Base-by-base conservation (phyloP, 2,329 filamentous ascomycete genomes). In the Aureobasidium uvarum region DNA sequence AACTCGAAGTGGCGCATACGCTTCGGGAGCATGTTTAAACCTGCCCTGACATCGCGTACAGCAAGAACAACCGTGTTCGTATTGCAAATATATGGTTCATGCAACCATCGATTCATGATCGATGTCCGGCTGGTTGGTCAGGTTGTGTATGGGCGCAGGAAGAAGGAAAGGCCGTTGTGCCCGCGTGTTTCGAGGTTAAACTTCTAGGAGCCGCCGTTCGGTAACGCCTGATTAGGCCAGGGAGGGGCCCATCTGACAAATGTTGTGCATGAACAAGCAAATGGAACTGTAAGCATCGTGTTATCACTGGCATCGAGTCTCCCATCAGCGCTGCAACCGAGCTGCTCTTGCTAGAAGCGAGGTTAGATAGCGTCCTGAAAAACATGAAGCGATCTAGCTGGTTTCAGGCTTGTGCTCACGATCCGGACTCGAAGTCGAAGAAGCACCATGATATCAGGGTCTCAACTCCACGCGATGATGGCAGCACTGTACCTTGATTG, bases 191-290 rank as follows among this genome's bases (percentile, higher is more conserved):
- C 55, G 41, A 38, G 23, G 39, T 43, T 50, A 50, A 50, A 43
- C 41, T 60, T 50, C 52, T 43, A 43, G 52, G 52, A 20, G 5
- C 20, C 52, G 36, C 36, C 52, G 52, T 39, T 56, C 55, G 55
- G 55, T 18, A 46, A 58, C 55, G 55, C 55, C n/a, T 45, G 38
- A 45, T 10, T 39, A 58, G 25, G 5, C 55, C 55, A 58, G 11
- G 18, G 10, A 45, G 11, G 39, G 38, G 31, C n/a, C 56, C 38
- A 48, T 52, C 46, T 63, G 60, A 63, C 60, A 63, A 63, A 63
- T 63, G 23, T 25, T 54, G 11, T 63, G 48, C 60, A 63, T 63
- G 60, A 39, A 46, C 38, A 43, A 58, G 55, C 39, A 58, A 58
- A n/a, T 45, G 13, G 25, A 58, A 58, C 16, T 45, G 38, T 58